Percentiles rank a stretch among this genome's conserved stretches.
These are phyloP conservation scores for Colletotrichum eremochloae DNA, from an alignment of 2,329 filamentous ascomycete species.

Conservation along the genomic window DNA sequence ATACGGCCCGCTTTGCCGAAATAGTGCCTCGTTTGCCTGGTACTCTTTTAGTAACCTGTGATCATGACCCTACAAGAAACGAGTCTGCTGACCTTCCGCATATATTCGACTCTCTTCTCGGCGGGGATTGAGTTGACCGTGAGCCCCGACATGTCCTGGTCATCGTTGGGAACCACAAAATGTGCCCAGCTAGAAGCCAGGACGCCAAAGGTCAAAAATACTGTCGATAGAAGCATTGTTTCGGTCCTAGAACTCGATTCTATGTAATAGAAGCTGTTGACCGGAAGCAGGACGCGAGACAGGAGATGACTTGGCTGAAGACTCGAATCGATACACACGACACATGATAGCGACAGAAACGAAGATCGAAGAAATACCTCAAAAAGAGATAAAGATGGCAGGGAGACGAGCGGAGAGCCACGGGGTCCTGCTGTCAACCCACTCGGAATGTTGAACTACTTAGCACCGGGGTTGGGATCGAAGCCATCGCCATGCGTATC, in stretches of 20 bases:
- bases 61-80: rapidly evolving
- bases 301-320: background rate
- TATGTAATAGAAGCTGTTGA: too few relatives aligned
- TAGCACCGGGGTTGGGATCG: background rate
- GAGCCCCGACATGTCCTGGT: constrained; percentile 35
- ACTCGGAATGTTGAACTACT: background rate
- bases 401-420: background rate
- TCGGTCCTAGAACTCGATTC: too few relatives aligned
- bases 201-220: background rate
- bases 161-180: constrained; percentile 31
- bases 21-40: constrained; percentile 29
- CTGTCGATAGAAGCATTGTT: constrained; percentile 6
- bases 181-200: background rate
- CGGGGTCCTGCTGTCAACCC: background rate
- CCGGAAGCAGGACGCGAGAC: too few relatives aligned
- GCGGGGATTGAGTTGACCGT: constrained; percentile 33
- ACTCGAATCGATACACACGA: background rate
- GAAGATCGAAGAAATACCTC: background rate
- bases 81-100: constrained; percentile 16
- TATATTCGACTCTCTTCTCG: constrained; percentile 27
- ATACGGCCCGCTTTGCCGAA: constrained; percentile 34
- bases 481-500: constrained; percentile 7
- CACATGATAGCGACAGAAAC: background rate
- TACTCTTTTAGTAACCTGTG: rapidly evolving
- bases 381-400: constrained; percentile 2